phyloP scores from a whole-genome alignment of 2,329 filamentous ascomycete genomes.

The Nigrospora oryzae region DNA sequence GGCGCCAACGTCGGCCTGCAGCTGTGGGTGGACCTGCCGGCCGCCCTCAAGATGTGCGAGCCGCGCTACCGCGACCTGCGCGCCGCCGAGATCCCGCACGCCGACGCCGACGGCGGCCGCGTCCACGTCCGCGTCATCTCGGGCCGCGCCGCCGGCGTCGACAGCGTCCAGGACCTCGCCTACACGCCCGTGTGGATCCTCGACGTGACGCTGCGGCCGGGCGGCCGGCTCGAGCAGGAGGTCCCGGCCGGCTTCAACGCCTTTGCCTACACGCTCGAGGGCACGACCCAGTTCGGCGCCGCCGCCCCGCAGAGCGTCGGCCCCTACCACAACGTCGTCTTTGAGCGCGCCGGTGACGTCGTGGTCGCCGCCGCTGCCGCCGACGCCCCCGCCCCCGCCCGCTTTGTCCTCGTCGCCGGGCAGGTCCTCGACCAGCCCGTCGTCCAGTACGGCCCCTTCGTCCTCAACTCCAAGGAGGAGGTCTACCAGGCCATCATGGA shows the following conservation, averaged over 20 bases:
- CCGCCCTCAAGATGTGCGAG: conserved; percentile 76
- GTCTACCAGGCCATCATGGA: conserved; percentile 61
- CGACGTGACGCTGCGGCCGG: conserved; percentile 72
- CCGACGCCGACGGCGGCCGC: conserved; percentile 61
- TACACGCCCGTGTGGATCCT: conserved; percentile 98
- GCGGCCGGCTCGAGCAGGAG: conserved; percentile 66
- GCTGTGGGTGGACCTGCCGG: conserved; percentile 88
- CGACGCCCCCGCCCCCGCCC: conserved; percentile 42
- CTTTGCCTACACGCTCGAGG: conserved; percentile 80
- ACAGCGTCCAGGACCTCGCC: conserved; percentile 81
- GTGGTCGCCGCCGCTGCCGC: conserved; percentile 63
- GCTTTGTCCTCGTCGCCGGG: conserved; percentile 60
- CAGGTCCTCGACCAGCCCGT: conserved; percentile 61
- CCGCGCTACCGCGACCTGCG: conserved; percentile 84
- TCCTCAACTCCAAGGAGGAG: conserved; percentile 52
- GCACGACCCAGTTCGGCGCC: conserved; percentile 55
- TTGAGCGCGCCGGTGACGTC: conserved; percentile 69
- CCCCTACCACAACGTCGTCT: conserved; percentile 83
- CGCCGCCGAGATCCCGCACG: conserved; percentile 69
- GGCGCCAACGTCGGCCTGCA: conserved; percentile 79
- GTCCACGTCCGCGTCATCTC: conserved; percentile 86
- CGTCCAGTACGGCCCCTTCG: conserved; percentile 65
- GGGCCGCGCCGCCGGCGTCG: conserved; percentile 73
- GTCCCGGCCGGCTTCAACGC: conserved; percentile 80
- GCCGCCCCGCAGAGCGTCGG: conserved; percentile 45